Base-by-base conservation (phyloP, 2,329 filamentous ascomycete species). In the Dothistroma pini region DNA sequence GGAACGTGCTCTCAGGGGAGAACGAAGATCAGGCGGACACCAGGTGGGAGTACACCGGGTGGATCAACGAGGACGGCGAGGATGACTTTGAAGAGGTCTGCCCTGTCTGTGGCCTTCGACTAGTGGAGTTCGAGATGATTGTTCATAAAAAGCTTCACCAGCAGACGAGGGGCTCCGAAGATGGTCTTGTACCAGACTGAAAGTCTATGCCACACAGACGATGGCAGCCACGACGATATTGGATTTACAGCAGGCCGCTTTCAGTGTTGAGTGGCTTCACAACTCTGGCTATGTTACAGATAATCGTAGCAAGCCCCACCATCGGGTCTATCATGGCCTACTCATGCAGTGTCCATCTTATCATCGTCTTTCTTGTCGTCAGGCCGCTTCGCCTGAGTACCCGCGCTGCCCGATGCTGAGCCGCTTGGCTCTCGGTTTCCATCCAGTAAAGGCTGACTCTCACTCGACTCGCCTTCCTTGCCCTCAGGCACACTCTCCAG, bases 401-500 rank as follows among this genome's bases (percentile, higher is more conserved):
- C 62, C 32, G 60, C 60, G 48, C 68, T 68, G 21, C 62, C 66
- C 5, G 60, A 32, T 25, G 41, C 55, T 16, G 55, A 63, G 11
- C 57, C 62, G 9, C 57, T 63, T 16, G 67, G 60, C 57, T 72
- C 69, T 22, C 70, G 70, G 21, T 65, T 68, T 22, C 64, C 63
- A 55, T 69, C 67, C 32, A 71, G 60, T 58, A 71, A 76, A 52
- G 87, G 86, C 72, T 86, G 81, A 61, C 78, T 79, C 72, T 82
- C 80, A 51, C 85, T 84, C 29, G 83, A 81, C 75, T 91, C 89
- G 34, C 68, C 69, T 72, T 82, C 80, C 55, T 85, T 83, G 35
- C 83, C 83, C 76, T 72, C 70, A 69, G 91, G 87, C 73, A 97
- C 91, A 52, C 86, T 86, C 72, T 92, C 91, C 68, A 97, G 81